Evolutionary conservation across 2,329 filamentous ascomycete genomes (phyloP).

Genomic region (Pseudocercospora macadamiae): DNA sequence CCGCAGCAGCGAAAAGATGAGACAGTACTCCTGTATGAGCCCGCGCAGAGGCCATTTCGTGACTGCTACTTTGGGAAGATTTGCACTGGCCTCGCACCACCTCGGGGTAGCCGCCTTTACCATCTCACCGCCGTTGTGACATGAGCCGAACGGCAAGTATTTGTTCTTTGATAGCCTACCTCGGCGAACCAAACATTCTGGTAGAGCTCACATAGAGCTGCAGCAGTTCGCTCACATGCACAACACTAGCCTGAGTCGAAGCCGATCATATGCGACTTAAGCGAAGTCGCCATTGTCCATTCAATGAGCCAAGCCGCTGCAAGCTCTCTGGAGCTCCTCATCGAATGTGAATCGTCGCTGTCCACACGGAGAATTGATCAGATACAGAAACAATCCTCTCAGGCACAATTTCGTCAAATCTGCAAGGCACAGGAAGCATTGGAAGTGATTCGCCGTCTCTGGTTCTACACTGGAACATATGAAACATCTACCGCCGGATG

Average conservation of each 20-base stretch:
- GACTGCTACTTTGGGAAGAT: neutral
- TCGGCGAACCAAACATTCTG: neutral
- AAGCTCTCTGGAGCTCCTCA: neutral
- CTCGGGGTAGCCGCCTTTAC: neutral
- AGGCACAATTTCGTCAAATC: neutral
- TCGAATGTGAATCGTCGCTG: neutral
- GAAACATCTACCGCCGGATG: constrained; percentile 1
- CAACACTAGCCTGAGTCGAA: neutral
- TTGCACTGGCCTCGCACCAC: neutral
- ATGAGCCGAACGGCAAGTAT: neutral
- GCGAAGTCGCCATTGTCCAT: neutral
- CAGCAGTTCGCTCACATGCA: neutral
- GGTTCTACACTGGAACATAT: neutral
- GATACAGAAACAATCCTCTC: neutral
- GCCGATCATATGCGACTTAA: neutral
- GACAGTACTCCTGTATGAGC: constrained; percentile 1
- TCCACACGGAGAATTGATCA: neutral
- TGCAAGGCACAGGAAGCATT: constrained; percentile 5
- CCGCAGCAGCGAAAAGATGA: too few species aligned
- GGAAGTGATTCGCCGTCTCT: neutral
- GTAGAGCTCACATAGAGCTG: neutral
- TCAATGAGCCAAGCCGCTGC: neutral
- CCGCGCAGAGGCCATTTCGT: neutral
- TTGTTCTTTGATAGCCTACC: neutral
- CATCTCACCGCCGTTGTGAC: neutral